Evolutionary conservation across 1,284 basidiomycete species (phyloP).

Genomic region (Fistulina hepatica): DNA sequence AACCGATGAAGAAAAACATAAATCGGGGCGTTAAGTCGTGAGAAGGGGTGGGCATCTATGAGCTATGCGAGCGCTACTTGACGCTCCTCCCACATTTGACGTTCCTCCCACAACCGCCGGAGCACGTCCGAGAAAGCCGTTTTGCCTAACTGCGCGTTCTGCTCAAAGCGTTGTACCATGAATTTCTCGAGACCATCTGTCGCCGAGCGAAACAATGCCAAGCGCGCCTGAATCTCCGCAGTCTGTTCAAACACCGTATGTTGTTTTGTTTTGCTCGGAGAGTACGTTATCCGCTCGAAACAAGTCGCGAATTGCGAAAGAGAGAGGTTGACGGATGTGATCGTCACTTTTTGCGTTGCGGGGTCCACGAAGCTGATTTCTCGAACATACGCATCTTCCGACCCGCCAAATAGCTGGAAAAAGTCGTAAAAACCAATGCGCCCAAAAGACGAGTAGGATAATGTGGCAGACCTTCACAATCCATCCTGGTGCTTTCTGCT

Average conservation of each 20-base stretch:
- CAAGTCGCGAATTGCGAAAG: slow-evolving; percentile 84
- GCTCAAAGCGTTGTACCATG: slow-evolving; percentile 76
- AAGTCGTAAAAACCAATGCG: slow-evolving; percentile 6
- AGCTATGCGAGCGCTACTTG: not conserved
- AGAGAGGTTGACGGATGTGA: slow-evolving; percentile 84
- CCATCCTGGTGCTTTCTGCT: slow-evolving; percentile 77
- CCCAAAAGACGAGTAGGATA: slow-evolving; percentile 8
- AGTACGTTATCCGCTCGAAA: slow-evolving; percentile 83
- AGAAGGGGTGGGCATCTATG: too few relatives aligned
- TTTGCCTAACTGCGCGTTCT: slow-evolving; percentile 81
- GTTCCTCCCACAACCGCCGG: slow-evolving; percentile 58
- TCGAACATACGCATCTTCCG: slow-evolving; percentile 87
- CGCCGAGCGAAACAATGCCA: slow-evolving; percentile 66
- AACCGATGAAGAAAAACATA: too few relatives aligned
- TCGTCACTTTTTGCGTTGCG: slow-evolving; percentile 61
- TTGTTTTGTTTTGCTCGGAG: slow-evolving; percentile 35
- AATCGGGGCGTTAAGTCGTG: too few relatives aligned
- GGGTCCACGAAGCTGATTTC: slow-evolving; percentile 92
- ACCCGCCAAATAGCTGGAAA: slow-evolving; percentile 71
- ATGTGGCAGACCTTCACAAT: slow-evolving; percentile 60
- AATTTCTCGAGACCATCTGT: slow-evolving; percentile 75
- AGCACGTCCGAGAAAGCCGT: slow-evolving; percentile 82
- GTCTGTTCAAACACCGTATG: slow-evolving; percentile 65
- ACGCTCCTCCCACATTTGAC: slow-evolving; percentile 20
- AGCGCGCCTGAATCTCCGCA: slow-evolving; percentile 75